These are phyloP conservation scores for Cyclostephanos invisitatus DNA, from an alignment of 108 stramenopile genomes.

Conservation along the genomic window DNA sequence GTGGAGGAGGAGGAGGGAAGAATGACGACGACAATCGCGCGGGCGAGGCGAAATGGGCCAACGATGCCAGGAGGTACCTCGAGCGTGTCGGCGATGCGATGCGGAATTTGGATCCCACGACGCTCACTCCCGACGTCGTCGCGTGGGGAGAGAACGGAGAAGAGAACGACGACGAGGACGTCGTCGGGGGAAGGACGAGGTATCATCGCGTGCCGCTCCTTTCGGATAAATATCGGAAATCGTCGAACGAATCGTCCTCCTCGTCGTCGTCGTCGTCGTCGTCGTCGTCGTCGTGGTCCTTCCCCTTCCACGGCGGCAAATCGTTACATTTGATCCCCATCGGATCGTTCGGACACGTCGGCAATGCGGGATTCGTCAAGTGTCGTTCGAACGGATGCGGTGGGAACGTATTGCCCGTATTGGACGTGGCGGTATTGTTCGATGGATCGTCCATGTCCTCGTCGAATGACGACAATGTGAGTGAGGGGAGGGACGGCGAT, in stretches of 20 bases:
- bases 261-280: conserved; percentile 22
- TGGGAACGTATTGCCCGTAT: conserved; percentile 64
- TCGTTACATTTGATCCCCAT: conserved; percentile 24
- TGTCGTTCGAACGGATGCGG: conserved; percentile 57
- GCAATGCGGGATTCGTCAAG: conserved; percentile 65
- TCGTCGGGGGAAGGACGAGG: too few species aligned
- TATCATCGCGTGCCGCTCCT: conserved; percentile 37
- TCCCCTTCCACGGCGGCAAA: conserved; percentile 30
- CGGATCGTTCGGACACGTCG: conserved; percentile 39
- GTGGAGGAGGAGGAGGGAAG: too few species aligned
- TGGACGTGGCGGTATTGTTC: conserved; percentile 66
- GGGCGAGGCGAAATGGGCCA: conserved; percentile 62
- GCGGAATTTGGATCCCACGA: conserved; percentile 3
- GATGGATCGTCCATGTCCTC: background rate
- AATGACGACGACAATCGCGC: too few species aligned
- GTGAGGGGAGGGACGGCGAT: conserved; percentile 25
- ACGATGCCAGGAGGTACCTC: conserved; percentile 54
- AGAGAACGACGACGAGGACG: background rate
- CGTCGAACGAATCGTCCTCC: conserved; percentile 21
- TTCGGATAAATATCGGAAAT: conserved; percentile 59
- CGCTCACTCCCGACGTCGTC: conserved; percentile 16
- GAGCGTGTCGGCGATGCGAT: conserved; percentile 29
- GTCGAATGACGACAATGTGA: background rate
- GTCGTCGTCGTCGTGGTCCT: conserved; percentile 23
- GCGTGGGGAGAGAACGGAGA: background rate